Percentiles rank a stretch among this genome's conserved stretches.
Evolutionary conservation across 371 early-diverging fungal species (phyloP).

Genomic region (Batkoa obscura): DNA sequence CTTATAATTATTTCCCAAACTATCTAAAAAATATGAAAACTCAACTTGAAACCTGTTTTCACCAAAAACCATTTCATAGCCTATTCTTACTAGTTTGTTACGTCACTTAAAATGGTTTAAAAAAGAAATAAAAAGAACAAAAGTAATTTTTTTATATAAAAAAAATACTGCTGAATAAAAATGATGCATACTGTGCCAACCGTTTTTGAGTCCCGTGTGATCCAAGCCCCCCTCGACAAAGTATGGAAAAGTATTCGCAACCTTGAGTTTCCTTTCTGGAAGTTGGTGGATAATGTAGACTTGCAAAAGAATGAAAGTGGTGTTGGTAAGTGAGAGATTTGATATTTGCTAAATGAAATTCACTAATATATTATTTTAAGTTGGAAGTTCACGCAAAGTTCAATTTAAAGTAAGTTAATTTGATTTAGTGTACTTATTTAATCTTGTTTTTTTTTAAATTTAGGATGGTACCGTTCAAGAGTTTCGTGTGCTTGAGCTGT

Average conservation of each 20-base stretch:
- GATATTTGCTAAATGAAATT: background rate
- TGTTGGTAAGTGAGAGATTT: background rate
- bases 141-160: too few relatives aligned
- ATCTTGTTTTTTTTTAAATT: background rate
- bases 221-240: slow-evolving; percentile 1
- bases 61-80: too few relatives aligned
- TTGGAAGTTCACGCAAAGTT: background rate
- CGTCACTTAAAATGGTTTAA: too few relatives aligned
- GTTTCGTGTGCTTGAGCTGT: background rate
- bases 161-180: too few relatives aligned
- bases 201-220: background rate
- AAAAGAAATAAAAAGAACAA: too few relatives aligned
- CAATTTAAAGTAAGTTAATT: background rate
- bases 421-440: background rate
- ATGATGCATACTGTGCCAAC: background rate
- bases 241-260: background rate
- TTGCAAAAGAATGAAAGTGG: background rate
- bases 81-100: too few relatives aligned
- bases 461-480: slow-evolving; percentile 1
- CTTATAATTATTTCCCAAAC: too few relatives aligned
- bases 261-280: slow-evolving; percentile 3
- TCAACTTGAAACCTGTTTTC: too few relatives aligned
- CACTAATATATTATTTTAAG: background rate
- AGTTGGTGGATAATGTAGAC: background rate
- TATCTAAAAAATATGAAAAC: too few relatives aligned